Evolutionary conservation across 2,329 filamentous ascomycete genomes (phyloP).

Genomic region (Teratosphaeria pseudoeucalypti): DNA sequence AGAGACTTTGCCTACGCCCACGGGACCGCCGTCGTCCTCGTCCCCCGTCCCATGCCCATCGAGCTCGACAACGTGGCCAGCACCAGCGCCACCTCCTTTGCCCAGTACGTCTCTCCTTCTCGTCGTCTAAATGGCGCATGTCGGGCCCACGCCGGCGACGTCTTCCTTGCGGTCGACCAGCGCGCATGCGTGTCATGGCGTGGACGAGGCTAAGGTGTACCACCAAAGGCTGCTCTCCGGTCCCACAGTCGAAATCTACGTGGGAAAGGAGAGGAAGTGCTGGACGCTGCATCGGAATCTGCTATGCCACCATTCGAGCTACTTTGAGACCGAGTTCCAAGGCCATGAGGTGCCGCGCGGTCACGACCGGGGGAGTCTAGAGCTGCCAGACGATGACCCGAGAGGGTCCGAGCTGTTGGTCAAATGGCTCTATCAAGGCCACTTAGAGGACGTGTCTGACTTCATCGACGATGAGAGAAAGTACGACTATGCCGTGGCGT

Average conservation of each 20-base stretch:
- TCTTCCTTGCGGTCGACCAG: conserved; percentile 13
- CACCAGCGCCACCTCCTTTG: conserved; percentile 39
- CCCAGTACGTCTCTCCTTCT: conserved; percentile 36
- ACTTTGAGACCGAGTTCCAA: conserved; percentile 29
- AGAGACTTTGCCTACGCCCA: conserved; percentile 37
- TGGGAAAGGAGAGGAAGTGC: conserved; percentile 37
- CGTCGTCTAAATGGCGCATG: conserved; percentile 8
- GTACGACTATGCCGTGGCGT: conserved; percentile 45
- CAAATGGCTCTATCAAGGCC: conserved; percentile 48
- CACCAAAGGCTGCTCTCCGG: conserved; percentile 44
- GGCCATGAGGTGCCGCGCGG: conserved; percentile 26
- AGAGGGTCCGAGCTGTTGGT: conserved; percentile 44
- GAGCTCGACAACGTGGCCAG: conserved; percentile 37
- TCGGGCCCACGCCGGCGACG: conserved; percentile 10
- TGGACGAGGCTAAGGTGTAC: conserved; percentile 32
- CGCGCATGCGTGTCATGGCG: conserved; percentile 7
- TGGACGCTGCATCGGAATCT: conserved; percentile 45
- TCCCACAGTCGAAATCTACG: conserved; percentile 41
- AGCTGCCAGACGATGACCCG: conserved; percentile 41
- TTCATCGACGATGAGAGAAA: conserved; percentile 36
- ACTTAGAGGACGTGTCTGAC: conserved; percentile 39
- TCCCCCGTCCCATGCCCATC: conserved; percentile 27
- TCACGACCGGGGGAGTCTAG: conserved; percentile 30
- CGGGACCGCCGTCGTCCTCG: conserved; percentile 25
- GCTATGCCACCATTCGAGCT: conserved; percentile 43